A percentile compares a stretch with the other conserved stretches of the same genome.
These are phyloP conservation scores for Stellera chamaejasme DNA, from an alignment of 345 rosid species.

Conservation along the genomic window DNA sequence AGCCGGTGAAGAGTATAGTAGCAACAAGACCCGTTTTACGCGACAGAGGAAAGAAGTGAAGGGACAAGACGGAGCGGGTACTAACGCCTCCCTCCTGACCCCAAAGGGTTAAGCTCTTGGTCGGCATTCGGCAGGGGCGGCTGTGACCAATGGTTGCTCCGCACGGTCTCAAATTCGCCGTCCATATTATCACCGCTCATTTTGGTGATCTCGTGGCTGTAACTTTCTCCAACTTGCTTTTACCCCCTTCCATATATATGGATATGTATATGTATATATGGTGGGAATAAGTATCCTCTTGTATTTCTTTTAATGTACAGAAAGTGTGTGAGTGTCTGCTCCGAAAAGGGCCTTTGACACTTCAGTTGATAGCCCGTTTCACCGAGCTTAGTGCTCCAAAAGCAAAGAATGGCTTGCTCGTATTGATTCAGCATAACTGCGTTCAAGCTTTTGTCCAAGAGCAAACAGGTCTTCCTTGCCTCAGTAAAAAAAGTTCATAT, in stretches of 20 bases:
- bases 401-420: constrained; percentile 57
- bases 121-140: too few species aligned
- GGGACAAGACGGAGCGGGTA: too few species aligned
- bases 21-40: too few species aligned
- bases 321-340: constrained; percentile 85
- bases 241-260: not conserved
- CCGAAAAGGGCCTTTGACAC: constrained; percentile 45
- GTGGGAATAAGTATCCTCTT: not conserved
- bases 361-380: constrained; percentile 35
- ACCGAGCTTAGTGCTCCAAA: constrained; percentile 33
- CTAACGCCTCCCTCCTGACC: too few species aligned
- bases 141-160: constrained; percentile 23
- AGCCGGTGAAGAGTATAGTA: too few species aligned
- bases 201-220: constrained; percentile 86
- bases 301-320: constrained; percentile 24
- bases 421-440: constrained; percentile 81
- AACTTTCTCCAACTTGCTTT: constrained; percentile 4
- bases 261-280: not conserved
- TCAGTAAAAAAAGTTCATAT: too few species aligned
- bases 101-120: too few species aligned
- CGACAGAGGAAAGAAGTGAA: too few species aligned
- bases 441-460: constrained; percentile 63
- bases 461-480: constrained; percentile 20
- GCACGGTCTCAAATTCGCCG: constrained; percentile 60
- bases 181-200: constrained; percentile 56